Evolutionary conservation across 2,329 filamentous ascomycete genomes (phyloP).

Genomic region (Penicillium sp.): DNA sequence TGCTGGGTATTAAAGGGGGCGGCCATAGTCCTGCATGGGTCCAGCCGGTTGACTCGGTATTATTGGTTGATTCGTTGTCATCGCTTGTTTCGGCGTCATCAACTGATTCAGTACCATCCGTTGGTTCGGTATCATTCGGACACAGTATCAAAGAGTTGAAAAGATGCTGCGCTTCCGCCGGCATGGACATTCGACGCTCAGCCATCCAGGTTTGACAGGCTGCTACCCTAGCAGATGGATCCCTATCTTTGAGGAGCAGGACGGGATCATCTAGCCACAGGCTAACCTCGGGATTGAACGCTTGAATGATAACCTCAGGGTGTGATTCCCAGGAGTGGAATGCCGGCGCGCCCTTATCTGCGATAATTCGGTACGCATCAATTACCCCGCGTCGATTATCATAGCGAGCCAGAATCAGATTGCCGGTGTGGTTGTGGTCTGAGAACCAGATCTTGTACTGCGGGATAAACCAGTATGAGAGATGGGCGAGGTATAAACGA

Average conservation of each 20-base stretch:
- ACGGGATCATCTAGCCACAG: constrained; percentile 75
- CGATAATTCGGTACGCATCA: constrained; percentile 74
- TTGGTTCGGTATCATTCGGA: constrained; percentile 45
- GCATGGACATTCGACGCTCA: constrained; percentile 57
- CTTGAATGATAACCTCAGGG: constrained; percentile 64
- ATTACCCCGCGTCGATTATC: constrained; percentile 71
- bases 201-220: constrained; percentile 15
- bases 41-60: constrained; percentile 39
- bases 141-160: constrained; percentile 69
- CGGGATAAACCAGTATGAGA: constrained; percentile 81
- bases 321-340: constrained; percentile 66
- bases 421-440: constrained; percentile 70
- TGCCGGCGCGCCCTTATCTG: constrained; percentile 56
- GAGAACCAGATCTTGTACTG: constrained; percentile 82
- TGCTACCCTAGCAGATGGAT: constrained; percentile 23
- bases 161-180: constrained; percentile 51
- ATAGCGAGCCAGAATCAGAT: constrained; percentile 73
- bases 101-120: constrained; percentile 31
- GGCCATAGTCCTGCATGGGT: constrained; percentile 68
- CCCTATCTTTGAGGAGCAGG: constrained; percentile 52
- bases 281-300: constrained; percentile 67
- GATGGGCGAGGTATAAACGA: constrained; percentile 69
- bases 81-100: too few relatives aligned
- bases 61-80: too few relatives aligned
- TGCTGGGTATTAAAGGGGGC: constrained; percentile 65